Evolutionary conservation across 2,329 filamentous ascomycete genomes (phyloP).

Genomic region (Phyllosticta ampelicida): DNA sequence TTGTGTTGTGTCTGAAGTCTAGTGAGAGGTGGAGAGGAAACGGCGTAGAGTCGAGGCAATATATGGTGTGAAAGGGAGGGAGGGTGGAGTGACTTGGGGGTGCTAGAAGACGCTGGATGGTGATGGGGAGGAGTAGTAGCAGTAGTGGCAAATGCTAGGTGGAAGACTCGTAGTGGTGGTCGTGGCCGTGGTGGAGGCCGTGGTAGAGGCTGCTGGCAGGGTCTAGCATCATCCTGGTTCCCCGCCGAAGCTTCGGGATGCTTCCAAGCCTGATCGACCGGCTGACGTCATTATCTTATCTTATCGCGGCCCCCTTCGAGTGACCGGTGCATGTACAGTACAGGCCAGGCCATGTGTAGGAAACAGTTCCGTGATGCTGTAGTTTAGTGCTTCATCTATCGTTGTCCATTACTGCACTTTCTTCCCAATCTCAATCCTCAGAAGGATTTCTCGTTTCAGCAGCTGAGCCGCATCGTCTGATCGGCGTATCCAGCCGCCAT

Average conservation of each 20-base stretch:
- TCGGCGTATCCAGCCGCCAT: not conserved
- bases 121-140: no score
- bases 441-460: not conserved
- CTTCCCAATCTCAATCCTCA: not conserved
- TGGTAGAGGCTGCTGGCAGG: not conserved
- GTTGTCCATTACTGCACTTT: not conserved
- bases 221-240: slow-evolving; percentile 3
- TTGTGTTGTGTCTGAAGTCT: not conserved
- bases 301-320: slow-evolving; percentile 1
- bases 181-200: no score
- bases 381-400: not conserved
- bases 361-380: not conserved
- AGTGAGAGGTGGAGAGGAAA: not conserved
- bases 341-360: no score
- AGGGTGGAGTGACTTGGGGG: not conserved
- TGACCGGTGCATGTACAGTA: no score
- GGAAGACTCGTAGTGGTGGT: not conserved
- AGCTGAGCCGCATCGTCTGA: not conserved
- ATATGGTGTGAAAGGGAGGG: not conserved
- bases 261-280: slow-evolving; percentile 1
- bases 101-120: slow-evolving; percentile 4
- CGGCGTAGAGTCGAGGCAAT: not conserved
- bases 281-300: slow-evolving; percentile 1
- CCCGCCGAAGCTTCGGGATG: slow-evolving; percentile 5
- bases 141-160: no score